Conservation (phyloP, 2,329 filamentous ascomycete genomes). For the Diaporthe batatas region DNA sequence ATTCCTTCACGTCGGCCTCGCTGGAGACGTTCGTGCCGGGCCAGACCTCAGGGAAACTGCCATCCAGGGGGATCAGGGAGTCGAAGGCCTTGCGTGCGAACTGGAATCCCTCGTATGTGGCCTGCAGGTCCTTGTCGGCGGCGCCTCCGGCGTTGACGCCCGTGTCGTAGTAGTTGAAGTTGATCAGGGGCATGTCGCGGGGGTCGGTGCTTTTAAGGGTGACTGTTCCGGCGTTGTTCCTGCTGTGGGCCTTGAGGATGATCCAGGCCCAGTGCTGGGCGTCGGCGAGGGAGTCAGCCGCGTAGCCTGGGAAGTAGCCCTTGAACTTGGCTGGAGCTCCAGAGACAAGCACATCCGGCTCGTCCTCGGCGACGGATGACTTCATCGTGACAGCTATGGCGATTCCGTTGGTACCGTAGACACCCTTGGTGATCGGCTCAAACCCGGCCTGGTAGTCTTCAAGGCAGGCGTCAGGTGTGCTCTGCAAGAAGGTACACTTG, state of each 20-base stretch:
- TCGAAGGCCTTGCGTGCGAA: slow-evolving; percentile 32
- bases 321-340: slow-evolving; percentile 41
- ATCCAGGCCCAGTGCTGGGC: slow-evolving; percentile 43
- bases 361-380: slow-evolving; percentile 51
- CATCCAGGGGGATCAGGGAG: slow-evolving; percentile 30
- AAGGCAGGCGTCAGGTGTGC: slow-evolving; percentile 43
- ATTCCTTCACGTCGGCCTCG: slow-evolving; percentile 27
- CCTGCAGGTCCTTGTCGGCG: slow-evolving; percentile 25
- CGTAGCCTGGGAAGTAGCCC: slow-evolving; percentile 42
- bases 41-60: slow-evolving; percentile 27
- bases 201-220: slow-evolving; percentile 42
- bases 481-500: slow-evolving; percentile 44
- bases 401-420: slow-evolving; percentile 45
- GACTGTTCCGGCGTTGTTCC: slow-evolving; percentile 45
- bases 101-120: slow-evolving; percentile 38
- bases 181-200: slow-evolving; percentile 43
- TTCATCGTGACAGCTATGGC: slow-evolving; percentile 24
- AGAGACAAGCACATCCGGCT: slow-evolving; percentile 62
- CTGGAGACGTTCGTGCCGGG: slow-evolving; percentile 24
- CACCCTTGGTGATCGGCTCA: slow-evolving; percentile 26
- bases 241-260: slow-evolving; percentile 45
- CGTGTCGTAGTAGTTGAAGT: slow-evolving; percentile 34
- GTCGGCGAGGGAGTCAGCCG: slow-evolving; percentile 36
- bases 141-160: slow-evolving; percentile 29
- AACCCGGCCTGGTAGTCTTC: slow-evolving; percentile 43